phyloP scores from a whole-genome alignment of 768 basidiomycete genomes.

The Russula ochroleuca region DNA sequence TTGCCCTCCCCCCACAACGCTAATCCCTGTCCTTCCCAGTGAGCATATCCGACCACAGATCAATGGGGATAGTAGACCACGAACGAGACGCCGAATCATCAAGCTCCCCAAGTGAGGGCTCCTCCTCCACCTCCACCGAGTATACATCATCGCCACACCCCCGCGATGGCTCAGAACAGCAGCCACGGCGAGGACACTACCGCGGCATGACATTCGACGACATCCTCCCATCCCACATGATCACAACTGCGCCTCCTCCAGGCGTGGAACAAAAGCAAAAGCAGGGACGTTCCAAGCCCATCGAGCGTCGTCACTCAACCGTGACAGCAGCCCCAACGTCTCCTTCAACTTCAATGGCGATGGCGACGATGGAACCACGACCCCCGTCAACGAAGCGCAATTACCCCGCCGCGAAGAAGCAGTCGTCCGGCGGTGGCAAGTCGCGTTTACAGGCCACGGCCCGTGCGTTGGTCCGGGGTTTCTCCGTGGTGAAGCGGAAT shows the following conservation, averaged over 20 bases:
- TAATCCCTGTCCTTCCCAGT: neutral
- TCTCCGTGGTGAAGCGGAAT: conserved; percentile 1
- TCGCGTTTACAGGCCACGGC: conserved; percentile 1
- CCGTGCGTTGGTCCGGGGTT: neutral
- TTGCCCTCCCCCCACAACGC: neutral
- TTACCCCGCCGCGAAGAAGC: neutral
- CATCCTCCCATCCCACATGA: conserved; percentile 7
- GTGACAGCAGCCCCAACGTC: too few relatives aligned
- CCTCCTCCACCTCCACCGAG: neutral
- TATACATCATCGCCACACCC: neutral
- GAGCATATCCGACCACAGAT: neutral
- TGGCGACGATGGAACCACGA: neutral
- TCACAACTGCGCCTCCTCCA: conserved; percentile 13
- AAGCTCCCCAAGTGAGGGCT: neutral
- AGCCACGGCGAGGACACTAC: neutral
- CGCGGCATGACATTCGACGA: conserved; percentile 23
- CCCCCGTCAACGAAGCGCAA: neutral
- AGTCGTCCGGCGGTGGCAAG: neutral
- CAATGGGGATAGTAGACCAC: neutral
- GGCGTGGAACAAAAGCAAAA: neutral
- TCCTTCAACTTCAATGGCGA: neutral
- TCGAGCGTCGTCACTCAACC: neutral
- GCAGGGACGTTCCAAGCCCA: neutral
- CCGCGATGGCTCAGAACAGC: neutral
- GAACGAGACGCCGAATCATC: neutral